Evolutionary conservation across 305 asterid genomes (phyloP).

Genomic region (Fraxinus baroniana): DNA sequence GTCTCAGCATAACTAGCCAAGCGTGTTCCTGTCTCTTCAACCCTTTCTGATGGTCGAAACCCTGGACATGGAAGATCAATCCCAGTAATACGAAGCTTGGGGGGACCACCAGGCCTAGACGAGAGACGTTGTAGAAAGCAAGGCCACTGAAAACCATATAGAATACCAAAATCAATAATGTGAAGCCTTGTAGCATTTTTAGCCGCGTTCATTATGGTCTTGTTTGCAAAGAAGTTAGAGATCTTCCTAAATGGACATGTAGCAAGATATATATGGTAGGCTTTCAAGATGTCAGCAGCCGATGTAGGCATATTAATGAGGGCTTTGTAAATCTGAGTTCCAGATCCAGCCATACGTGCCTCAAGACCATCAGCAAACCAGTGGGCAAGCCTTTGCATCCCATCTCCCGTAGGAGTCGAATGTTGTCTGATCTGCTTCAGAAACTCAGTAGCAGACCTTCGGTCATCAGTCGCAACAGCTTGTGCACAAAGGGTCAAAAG

Average conservation of each 20-base stretch:
- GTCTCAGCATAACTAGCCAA: conserved; percentile 66
- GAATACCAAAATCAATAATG: conserved; percentile 81
- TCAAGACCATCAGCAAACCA: conserved; percentile 79
- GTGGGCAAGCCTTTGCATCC: conserved; percentile 77
- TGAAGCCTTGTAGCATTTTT: conserved; percentile 55
- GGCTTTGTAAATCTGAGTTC: conserved; percentile 63
- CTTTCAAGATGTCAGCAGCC: conserved; percentile 75
- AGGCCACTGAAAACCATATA: conserved; percentile 94
- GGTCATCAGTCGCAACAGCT: conserved; percentile 74
- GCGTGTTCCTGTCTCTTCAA: conserved; percentile 83
- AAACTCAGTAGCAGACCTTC: conserved; percentile 65
- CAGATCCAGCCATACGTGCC: conserved; percentile 94
- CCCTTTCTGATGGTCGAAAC: conserved; percentile 73
- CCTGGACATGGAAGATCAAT: conserved; percentile 86
- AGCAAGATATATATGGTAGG: conserved; percentile 77
- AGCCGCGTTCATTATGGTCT: conserved; percentile 58
- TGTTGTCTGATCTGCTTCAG: conserved; percentile 72
- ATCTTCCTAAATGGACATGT: conserved; percentile 81
- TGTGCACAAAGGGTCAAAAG: conserved; percentile 79
- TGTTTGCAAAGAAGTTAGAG: conserved; percentile 66
- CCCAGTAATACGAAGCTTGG: conserved; percentile 74
- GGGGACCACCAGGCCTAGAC: conserved; percentile 71
- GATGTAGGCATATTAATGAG: conserved; percentile 52
- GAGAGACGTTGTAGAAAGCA: conserved; percentile 69
- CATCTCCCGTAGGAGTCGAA: conserved; percentile 69